Conservation (phyloP, 1,284 basidiomycete genomes). For the Puccinia coronata region DNA sequence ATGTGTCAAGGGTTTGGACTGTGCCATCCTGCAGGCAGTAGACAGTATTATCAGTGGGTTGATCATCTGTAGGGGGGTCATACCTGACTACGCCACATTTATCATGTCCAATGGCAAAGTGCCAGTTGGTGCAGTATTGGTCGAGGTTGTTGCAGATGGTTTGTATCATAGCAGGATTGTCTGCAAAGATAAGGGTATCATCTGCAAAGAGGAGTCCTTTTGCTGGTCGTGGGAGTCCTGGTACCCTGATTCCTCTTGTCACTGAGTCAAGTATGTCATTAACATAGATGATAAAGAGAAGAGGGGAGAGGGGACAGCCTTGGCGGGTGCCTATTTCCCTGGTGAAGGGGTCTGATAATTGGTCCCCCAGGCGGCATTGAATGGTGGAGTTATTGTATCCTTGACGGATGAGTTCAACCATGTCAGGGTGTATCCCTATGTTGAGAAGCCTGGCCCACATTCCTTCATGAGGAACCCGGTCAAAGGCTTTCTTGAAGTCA, state of each 20-base stretch:
- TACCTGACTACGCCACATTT: conserved; percentile 19
- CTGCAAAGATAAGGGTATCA: conserved; percentile 17
- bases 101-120: conserved; percentile 22
- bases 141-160: not conserved
- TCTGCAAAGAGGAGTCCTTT: conserved; percentile 32
- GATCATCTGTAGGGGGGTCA: not conserved
- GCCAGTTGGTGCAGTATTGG: not conserved
- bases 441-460: conserved; percentile 14
- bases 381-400: not conserved
- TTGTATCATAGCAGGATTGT: not conserved
- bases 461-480: conserved; percentile 22
- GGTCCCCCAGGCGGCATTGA: not conserved
- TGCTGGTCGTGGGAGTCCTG: not conserved
- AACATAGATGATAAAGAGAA: conserved; percentile 38
- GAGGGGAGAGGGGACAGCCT: conserved; percentile 22
- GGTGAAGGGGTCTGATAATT: not conserved
- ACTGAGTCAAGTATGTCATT: not conserved
- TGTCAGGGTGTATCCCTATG: not conserved
- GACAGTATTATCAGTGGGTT: too few species aligned
- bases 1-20: too few species aligned
- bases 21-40: too few species aligned
- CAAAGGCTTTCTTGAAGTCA: conserved; percentile 37
- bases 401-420: not conserved
- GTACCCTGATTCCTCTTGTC: not conserved
- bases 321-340: not conserved